Base-by-base conservation (phyloP, 2,329 filamentous ascomycete species). In the Trichoderma guizhouense region DNA sequence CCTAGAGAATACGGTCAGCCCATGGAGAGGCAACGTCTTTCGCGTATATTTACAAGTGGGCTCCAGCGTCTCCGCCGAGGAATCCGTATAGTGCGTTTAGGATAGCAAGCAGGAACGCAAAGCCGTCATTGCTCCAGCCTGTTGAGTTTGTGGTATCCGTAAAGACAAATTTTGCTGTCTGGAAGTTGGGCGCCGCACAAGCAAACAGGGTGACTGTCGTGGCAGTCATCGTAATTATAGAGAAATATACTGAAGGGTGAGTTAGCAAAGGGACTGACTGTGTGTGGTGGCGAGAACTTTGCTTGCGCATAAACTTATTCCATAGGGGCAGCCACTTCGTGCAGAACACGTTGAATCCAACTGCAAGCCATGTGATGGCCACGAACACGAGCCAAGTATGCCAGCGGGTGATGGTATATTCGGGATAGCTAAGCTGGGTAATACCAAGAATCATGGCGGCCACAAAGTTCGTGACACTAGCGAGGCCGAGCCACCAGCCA, bases 31-130 rank as follows among this genome's bases (percentile, higher is more conserved):
- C 28, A 28, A 28, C 28, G 28, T 28, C 28, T 28, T 28, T 28
- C 28, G 28, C 28, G 28, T 28, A 28, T 28, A 28, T 28, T 28
- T 28, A 28, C 28, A 11, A 77, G 63, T 77, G 76, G 47, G 76
- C 76, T 36, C 73, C 76, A 2, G 73, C 75, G 12, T 77, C 76
- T 7, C 73, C 76, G 0, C 76, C 76, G 2, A 77, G 12, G 71
- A 77, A 77, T 0, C 72, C 65, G 39, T 76, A 77, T 0, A 76
- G 74, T 0, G 75, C 72, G 3, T 76, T 76, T 0, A 72, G 71
- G 0, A 76, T 67, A 0, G 75, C 73, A 0, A 76, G 7, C 71
- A 74, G 72, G 30, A 76, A 75, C 1, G 74, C 73, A 0, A 75
- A 74, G 0, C 75, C 75, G 0, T 76, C 69, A 11, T 71, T 76